These are phyloP conservation scores for Fusarium stilboides DNA, from an alignment of 2,329 filamentous ascomycete species.

Conservation along the genomic window DNA sequence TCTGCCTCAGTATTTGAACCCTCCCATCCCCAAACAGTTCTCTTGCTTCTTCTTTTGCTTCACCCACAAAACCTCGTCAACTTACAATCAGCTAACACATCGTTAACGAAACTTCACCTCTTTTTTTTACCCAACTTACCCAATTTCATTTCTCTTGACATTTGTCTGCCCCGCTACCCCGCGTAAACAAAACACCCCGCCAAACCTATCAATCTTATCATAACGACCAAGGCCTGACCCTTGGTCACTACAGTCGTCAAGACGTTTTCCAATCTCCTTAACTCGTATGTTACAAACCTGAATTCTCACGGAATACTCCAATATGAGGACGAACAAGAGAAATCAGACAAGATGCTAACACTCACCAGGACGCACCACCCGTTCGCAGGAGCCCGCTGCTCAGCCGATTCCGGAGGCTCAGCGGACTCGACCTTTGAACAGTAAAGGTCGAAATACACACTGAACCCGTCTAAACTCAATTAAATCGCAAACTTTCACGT, in stretches of 20 bases:
- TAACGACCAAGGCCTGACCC: slow-evolving; percentile 66
- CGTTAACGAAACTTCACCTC: slow-evolving; percentile 19
- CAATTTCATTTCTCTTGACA: slow-evolving; percentile 28
- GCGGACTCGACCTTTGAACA: slow-evolving; percentile 74
- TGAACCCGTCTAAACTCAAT: slow-evolving; percentile 49
- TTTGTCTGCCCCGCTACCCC: slow-evolving; percentile 47
- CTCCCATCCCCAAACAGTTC: slow-evolving; percentile 28
- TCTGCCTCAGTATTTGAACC: slow-evolving; percentile 43
- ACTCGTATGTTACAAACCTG: slow-evolving; percentile 79
- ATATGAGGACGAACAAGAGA: neutral
- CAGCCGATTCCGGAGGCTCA: slow-evolving; percentile 88
- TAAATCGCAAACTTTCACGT: slow-evolving; percentile 45
- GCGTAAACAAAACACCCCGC: slow-evolving; percentile 42
- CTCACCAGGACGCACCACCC: slow-evolving; percentile 85
- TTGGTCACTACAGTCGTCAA: slow-evolving; percentile 80
- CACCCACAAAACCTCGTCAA: slow-evolving; percentile 35
- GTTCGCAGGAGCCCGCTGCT: slow-evolving; percentile 96
- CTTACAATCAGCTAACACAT: slow-evolving; percentile 20
- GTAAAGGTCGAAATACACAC: slow-evolving; percentile 63
- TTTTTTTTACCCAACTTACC: slow-evolving; percentile 4
- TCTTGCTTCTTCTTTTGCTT: slow-evolving; percentile 25
- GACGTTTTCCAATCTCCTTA: slow-evolving; percentile 98
- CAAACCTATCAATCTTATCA: slow-evolving; percentile 44
- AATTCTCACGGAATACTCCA: neutral
- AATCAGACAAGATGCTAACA: slow-evolving; percentile 47